Evolutionary conservation across 2,329 filamentous ascomycete species (phyloP), one percentile per base, ranked within the genome.

Genomic region (Fusarium sp.): DNA sequence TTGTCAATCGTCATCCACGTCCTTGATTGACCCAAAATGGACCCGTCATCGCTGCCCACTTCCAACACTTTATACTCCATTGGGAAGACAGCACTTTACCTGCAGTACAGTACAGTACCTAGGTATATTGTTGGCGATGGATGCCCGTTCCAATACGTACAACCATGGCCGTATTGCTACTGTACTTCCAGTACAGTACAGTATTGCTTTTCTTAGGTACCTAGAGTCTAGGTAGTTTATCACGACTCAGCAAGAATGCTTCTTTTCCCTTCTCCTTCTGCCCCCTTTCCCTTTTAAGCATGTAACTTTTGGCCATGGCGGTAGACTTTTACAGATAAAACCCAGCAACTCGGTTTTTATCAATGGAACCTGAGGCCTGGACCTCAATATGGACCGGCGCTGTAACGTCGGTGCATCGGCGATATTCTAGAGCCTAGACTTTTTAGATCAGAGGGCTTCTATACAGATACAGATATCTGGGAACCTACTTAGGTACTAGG

Each of bases 11-110:
- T 66, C 48, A 62, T 44, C 31, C 39, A 43, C 42, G 46, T 41
- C 46, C 26, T 64, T 64, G 61, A 46, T 64, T 63, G 41, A 52
- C 41, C 37, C 26, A n/a, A 67, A 64, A 68, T 64, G 34, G 53
- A 43, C 53, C 63, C 67, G 67, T 70, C 67, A 70, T 70, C 53
- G 31, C 12, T 54, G 25, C 49, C 62, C 58, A 67, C 61, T 70
- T 64, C 58, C 19, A 52, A 25, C 34, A 45, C 48, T 58, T 67
- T 66, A 49, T 56, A 41, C 61, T 62, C 66, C 52, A 70, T 63
- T 55, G 39, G 61, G 43, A 39, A 51, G 34, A 44, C 19, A 68
- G 42, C 58, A 71, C 67, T 70, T 65, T 70, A 70, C 67, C 54
- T 65, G 67, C 67, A 42, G 34, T 16, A 34, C 31, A 10, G 31